phyloP scores from a whole-genome alignment of 345 rosid species.

The Sonneratia caseolaris region DNA sequence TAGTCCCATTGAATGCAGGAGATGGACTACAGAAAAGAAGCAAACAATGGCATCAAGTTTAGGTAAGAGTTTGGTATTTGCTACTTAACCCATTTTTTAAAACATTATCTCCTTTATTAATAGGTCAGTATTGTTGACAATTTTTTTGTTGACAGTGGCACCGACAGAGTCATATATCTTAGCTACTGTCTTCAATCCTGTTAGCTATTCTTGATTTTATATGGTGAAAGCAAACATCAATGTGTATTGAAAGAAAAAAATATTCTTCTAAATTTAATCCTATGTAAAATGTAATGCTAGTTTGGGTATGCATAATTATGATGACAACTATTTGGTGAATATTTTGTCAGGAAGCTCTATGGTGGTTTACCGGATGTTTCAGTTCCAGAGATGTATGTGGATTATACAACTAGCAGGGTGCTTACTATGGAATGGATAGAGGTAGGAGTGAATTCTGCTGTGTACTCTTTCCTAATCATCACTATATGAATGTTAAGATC shows the following conservation, averaged over 20 bases:
- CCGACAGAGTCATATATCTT: not conserved
- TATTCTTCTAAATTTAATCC: not conserved
- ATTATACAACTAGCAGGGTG: slow-evolving; percentile 74
- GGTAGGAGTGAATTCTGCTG: slow-evolving; percentile 30
- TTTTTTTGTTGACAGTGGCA: not conserved
- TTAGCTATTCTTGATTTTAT: not conserved
- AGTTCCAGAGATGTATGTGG: slow-evolving; percentile 76
- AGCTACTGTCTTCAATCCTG: not conserved
- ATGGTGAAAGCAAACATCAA: not conserved
- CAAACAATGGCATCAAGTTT: slow-evolving; percentile 75
- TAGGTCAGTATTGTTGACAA: not conserved
- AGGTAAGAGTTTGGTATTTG: slow-evolving; percentile 35
- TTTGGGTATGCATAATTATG: not conserved
- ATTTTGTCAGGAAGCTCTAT: slow-evolving; percentile 54
- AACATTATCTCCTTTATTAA: not conserved
- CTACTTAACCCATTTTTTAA: not conserved
- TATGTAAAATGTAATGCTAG: not conserved
- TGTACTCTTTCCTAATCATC: not conserved
- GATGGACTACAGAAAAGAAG: slow-evolving; percentile 92
- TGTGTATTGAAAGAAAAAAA: not conserved
- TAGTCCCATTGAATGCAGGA: slow-evolving; percentile 99
- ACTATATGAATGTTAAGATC: not conserved
- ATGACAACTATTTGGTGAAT: slow-evolving; percentile 9
- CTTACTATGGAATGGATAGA: slow-evolving; percentile 95
- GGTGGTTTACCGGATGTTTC: slow-evolving; percentile 67